Evolutionary conservation across 306 rosid species (phyloP), one percentile per base, ranked within the genome.

Genomic region (Dryas octopetala): DNA sequence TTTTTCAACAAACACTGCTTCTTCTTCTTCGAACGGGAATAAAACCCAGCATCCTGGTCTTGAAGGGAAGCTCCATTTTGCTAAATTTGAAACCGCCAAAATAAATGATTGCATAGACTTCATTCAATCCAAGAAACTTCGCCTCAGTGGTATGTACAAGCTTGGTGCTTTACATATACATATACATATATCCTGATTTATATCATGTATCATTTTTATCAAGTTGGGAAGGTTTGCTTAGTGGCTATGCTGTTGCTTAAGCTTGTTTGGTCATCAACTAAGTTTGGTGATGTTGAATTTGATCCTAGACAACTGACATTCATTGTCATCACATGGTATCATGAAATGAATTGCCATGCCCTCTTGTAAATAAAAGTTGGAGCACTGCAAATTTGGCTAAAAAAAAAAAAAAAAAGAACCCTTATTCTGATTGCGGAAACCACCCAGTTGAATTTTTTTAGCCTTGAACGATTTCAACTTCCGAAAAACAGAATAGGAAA

Each of bases 21-120:
- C 81, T 79, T 84, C 63, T 32, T 79, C 88, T 68, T 79, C 79
- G 28, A 62, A 78, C 16, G 80, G 77, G 66, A 66, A 54, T 16
- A 58, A 73, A 78, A 73, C 76, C 63, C 38, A 32, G 38, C 26
- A 8, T 57, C 74, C 80, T 58, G 81, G 84, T 86, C 81, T 90
- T 74, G 76, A 83, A 74, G 97, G 97, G 85, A 95, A 75, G 81
- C 93, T 95, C 68, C 89, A 88, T 83, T 95, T 95, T 80, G 84
- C 83, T 60, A 92, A 81, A 72, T 95, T 95, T 7, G 97, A 95
- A 76, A 89, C 97, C n/a, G 74, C 89, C 89, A 92, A 89, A 82
- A 90, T 92, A 69, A 76, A 85, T 75, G 97, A 95, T 48, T 89
- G 96, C 70, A 28, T 95, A 79, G 93, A 91, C 62, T 95, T 91